Percentiles rank a stretch among this genome's conserved stretches.
These are phyloP conservation scores for Pleurotus tuber-regium DNA, from an alignment of 768 basidiomycete species.

Conservation along the genomic window DNA sequence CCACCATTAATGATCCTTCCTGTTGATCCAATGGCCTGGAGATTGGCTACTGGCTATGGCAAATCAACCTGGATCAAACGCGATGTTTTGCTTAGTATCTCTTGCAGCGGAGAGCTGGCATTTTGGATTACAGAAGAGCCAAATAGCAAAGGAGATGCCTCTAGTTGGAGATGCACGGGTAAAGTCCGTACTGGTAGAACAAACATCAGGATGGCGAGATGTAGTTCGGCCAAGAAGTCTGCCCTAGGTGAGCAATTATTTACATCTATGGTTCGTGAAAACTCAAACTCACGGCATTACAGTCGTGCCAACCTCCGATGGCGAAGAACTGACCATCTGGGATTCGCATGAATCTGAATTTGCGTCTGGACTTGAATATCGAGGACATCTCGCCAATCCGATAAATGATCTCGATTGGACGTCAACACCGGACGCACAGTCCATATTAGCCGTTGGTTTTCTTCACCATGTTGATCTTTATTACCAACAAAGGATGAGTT, in stretches of 20 bases:
- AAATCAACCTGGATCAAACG: slow-evolving; percentile 45
- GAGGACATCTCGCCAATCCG: slow-evolving; percentile 54
- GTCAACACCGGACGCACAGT: slow-evolving; percentile 85
- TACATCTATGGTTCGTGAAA: too few species aligned
- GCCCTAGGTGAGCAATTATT: slow-evolving; percentile 80
- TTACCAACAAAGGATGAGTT: slow-evolving; percentile 91
- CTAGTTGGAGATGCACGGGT: slow-evolving; percentile 67
- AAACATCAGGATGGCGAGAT: slow-evolving; percentile 68
- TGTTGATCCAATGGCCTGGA: slow-evolving; percentile 90
- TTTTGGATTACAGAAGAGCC: slow-evolving; percentile 74
- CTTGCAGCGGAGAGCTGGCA: slow-evolving; percentile 71
- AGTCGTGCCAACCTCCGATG: slow-evolving; percentile 63
- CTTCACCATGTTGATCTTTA: slow-evolving; percentile 75
- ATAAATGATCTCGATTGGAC: slow-evolving; percentile 92
- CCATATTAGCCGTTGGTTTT: slow-evolving; percentile 90
- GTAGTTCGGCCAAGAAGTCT: slow-evolving; percentile 91
- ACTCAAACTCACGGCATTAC: slow-evolving; percentile 2
- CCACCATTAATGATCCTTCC: slow-evolving; percentile 60
- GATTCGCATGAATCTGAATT: slow-evolving; percentile 95
- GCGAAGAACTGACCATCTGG: slow-evolving; percentile 91
- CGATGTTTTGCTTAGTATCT: slow-evolving; percentile 80
- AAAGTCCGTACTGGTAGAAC: slow-evolving; percentile 68
- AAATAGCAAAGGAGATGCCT: slow-evolving; percentile 11
- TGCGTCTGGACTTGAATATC: slow-evolving; percentile 83
- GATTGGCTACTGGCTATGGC: slow-evolving; percentile 20